Evolutionary conservation across 139 green algal genomes (phyloP), one percentile per base, ranked within the genome.

Genomic region (Volvox reticuliferus): DNA sequence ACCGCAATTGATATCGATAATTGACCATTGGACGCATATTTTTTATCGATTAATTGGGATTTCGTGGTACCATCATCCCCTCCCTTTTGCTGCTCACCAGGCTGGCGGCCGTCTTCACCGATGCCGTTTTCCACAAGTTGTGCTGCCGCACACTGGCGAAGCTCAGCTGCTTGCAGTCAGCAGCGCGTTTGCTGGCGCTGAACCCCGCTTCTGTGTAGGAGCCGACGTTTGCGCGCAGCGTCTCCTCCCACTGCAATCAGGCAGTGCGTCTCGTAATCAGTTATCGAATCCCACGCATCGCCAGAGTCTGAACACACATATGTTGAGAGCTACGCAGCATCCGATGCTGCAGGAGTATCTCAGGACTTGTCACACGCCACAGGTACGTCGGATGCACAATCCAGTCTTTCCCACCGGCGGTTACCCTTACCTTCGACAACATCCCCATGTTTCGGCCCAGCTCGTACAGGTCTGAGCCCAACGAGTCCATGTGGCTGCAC

Each of bases 31-130:
- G 44, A 55, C 5, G 44, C 44, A n/a, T n/a, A n/a, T n/a, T n/a
- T n/a, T 55, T 14, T 9, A 55, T 14, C 44, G 9, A 55, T 5
- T 9, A 55, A 55, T 55, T 9, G 44, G 9, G 44, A 55, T 55
- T 9, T 55, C n/a, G 44, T 5, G 44, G 9, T 55, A 55, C 44
- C 9, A 9, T 5, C 9, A 55, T 55, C 44, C 44, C 44, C 44
- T 55, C 44, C 9, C 44, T 55, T 55, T 9, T 55, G 44, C 44
- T 16, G 22, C 91, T 73, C 62, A 94, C 92, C 86, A 94, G 69
- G 76, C 79, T 92, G 62, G 90, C 90, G 2, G 92, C 92, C 13
- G 92, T 91, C 36, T 92, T 92, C 30, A 94, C 33, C 2, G 87
- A 65, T 33, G 88, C 37, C 0, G 68, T 79, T 82, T 93, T 93